phyloP scores from a whole-genome alignment of 2,329 filamentous ascomycete genomes.

The Aspergillus sp. region DNA sequence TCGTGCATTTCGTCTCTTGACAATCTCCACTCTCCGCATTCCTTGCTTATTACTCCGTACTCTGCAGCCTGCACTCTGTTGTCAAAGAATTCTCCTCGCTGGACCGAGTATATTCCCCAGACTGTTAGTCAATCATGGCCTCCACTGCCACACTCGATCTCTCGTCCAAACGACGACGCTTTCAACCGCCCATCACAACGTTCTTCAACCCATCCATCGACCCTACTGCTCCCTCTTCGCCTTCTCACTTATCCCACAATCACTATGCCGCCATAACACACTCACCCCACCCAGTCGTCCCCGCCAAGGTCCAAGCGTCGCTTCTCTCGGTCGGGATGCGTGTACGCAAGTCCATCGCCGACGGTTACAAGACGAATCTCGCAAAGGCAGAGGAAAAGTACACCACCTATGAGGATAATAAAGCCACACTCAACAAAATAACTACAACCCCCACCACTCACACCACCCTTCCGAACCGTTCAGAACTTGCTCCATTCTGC shows the following conservation, averaged over 20 bases:
- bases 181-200: constrained; percentile 44
- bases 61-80: constrained; percentile 6
- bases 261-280: constrained; percentile 42
- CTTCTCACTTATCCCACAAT: constrained; percentile 33
- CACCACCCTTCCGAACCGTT: constrained; percentile 28
- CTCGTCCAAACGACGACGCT: constrained; percentile 42
- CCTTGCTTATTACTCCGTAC: not conserved
- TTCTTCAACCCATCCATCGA: constrained; percentile 30
- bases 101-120: not conserved
- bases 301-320: constrained; percentile 70
- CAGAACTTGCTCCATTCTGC: constrained; percentile 76
- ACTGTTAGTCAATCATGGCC: not conserved
- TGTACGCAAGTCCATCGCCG: constrained; percentile 85
- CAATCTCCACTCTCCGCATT: not conserved
- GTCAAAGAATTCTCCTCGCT: not conserved
- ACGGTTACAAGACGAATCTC: constrained; percentile 79
- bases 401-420: constrained; percentile 7
- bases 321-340: constrained; percentile 94
- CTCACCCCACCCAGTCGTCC: constrained; percentile 54
- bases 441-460: constrained; percentile 6
- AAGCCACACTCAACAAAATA: constrained; percentile 7
- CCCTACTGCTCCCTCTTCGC: constrained; percentile 7
- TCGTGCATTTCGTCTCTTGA: not conserved
- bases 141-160: constrained; percentile 11
- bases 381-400: constrained; percentile 25